A percentile compares a stretch with the other conserved stretches of the same genome.
These are phyloP conservation scores for Stromatinia cepivora DNA, from an alignment of 2,329 filamentous ascomycete genomes.

Conservation along the genomic window DNA sequence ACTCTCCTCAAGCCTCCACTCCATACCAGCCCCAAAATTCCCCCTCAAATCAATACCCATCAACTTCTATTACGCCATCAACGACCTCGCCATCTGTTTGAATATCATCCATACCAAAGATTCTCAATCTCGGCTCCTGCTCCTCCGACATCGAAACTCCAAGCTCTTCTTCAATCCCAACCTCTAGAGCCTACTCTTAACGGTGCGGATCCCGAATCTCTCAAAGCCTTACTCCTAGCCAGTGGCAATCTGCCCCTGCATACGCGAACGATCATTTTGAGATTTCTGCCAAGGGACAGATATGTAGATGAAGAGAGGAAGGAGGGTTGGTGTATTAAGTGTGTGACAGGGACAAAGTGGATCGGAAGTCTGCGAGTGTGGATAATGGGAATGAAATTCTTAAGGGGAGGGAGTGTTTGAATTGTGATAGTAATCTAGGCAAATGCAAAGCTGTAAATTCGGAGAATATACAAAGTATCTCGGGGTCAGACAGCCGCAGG, in stretches of 20 bases:
- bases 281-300: background rate
- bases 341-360: background rate
- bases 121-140: background rate
- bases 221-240: constrained; percentile 1
- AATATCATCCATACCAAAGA: background rate
- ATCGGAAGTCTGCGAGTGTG: too few relatives aligned
- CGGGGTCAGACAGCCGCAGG: background rate
- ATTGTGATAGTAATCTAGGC: background rate
- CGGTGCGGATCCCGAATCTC: background rate
- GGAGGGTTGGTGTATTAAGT: background rate
- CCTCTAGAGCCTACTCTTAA: background rate
- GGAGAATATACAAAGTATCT: background rate
- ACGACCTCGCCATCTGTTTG: background rate
- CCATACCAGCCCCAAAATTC: background rate
- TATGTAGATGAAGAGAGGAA: constrained; percentile 7
- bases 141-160: background rate
- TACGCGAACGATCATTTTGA: background rate
- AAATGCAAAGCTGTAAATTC: background rate
- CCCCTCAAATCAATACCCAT: background rate
- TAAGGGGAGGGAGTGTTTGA: too few relatives aligned
- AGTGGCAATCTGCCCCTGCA: constrained; percentile 7
- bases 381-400: background rate
- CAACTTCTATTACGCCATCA: background rate
- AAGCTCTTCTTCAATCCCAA: constrained; percentile 1
- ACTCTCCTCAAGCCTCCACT: background rate